Conservation (phyloP, 495 filamentous ascomycete genomes). For the Daldinia childiae region DNA sequence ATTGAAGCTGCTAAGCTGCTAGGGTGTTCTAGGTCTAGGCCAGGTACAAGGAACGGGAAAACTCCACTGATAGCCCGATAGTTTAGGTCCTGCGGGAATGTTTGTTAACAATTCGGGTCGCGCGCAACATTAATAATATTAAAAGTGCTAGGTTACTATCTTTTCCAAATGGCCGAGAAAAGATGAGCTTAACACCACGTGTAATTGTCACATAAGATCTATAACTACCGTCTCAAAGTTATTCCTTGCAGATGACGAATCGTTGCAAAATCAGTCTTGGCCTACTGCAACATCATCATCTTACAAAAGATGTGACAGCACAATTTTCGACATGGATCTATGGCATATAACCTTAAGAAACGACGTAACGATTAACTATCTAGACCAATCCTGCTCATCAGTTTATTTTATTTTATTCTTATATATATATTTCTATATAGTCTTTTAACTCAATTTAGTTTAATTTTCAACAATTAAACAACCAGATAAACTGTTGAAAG, state of each 20-base stretch:
- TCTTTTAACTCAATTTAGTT: constrained; percentile 1
- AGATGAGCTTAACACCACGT: constrained; percentile 15
- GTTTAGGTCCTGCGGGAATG: background rate
- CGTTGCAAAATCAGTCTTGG: constrained; percentile 8
- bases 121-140: background rate
- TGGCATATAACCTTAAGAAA: constrained; percentile 11
- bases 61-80: background rate
- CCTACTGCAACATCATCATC: constrained; percentile 36
- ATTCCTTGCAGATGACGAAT: constrained; percentile 38
- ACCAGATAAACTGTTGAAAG: constrained; percentile 5
- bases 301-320: constrained; percentile 35
- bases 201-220: constrained; percentile 25
- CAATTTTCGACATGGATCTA: constrained; percentile 15
- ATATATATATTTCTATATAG: background rate
- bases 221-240: constrained; percentile 14
- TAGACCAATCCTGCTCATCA: constrained; percentile 1
- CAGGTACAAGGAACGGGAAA: background rate
- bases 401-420: background rate
- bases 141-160: background rate
- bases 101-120: background rate
- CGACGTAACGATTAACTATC: background rate
- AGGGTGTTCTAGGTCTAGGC: background rate
- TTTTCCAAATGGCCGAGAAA: background rate
- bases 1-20: background rate
- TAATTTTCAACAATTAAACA: background rate